A percentile compares a stretch with the other conserved stretches of the same genome.
Conservation (phyloP, 2,329 filamentous ascomycete species). For the Orbilia ellipsospora region DNA sequence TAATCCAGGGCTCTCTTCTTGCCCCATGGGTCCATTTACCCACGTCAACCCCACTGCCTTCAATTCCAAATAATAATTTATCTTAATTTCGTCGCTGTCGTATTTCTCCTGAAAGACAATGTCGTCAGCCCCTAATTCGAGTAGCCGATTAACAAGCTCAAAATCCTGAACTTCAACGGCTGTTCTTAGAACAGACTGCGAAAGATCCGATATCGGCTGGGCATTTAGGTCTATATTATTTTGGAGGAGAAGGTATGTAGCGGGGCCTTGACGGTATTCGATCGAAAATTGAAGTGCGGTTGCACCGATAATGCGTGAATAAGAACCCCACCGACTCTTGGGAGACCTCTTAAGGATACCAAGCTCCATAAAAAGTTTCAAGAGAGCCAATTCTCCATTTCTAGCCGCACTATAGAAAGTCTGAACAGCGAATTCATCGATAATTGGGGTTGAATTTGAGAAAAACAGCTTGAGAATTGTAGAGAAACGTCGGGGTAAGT, state of each 20-base stretch:
- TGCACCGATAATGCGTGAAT: conserved; percentile 11
- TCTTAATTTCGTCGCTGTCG: background rate
- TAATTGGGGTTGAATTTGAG: conserved; percentile 8
- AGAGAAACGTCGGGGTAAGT: background rate
- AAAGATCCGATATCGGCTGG: conserved; percentile 17
- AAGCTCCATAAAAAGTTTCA: conserved; percentile 3
- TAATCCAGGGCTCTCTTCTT: background rate
- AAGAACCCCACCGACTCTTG: conserved; percentile 4
- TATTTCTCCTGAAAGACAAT: conserved; percentile 22
- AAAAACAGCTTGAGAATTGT: conserved; percentile 9
- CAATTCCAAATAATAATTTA: background rate
- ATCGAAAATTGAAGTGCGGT: conserved; percentile 33
- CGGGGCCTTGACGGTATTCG: conserved; percentile 22
- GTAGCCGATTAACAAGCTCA: conserved; percentile 11
- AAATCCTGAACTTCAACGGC: conserved; percentile 33
- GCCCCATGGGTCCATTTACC: background rate
- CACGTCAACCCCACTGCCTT: background rate
- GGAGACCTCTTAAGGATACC: conserved; percentile 15
- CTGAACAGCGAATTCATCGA: conserved; percentile 28
- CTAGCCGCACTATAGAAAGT: conserved; percentile 17
- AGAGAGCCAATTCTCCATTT: background rate
- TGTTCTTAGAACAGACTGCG: conserved; percentile 27
- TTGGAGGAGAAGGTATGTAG: conserved; percentile 5
- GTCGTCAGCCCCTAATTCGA: conserved; percentile 16
- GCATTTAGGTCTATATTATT: conserved; percentile 16